Conservation (phyloP, 352 stramenopile genomes). For the Phytophthora constricta region DNA sequence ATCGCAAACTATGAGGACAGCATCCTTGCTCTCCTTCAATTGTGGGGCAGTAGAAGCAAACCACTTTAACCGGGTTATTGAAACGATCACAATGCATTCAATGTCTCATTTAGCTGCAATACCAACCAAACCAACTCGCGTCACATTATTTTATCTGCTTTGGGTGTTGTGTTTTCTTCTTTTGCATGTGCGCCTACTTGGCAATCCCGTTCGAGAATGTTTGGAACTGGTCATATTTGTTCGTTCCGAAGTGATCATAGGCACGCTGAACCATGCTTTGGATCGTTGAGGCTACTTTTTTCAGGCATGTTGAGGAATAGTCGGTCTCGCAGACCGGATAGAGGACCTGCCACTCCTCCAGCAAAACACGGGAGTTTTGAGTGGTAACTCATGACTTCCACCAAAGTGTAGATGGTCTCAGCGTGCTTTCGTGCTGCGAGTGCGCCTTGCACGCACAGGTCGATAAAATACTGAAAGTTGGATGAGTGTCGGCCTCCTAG, state of each 20-base stretch:
- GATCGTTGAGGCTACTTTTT: constrained; percentile 73
- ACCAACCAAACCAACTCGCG: too few relatives aligned
- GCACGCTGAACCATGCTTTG: constrained; percentile 94
- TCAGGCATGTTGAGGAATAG: constrained; percentile 74
- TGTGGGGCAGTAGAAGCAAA: too few relatives aligned
- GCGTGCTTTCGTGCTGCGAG: constrained; percentile 92
- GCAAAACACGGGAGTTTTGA: constrained; percentile 81
- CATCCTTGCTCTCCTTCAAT: too few relatives aligned
- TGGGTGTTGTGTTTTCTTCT: not conserved
- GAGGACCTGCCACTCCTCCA: constrained; percentile 35
- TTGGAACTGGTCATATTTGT: constrained; percentile 96
- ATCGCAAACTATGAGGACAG: too few relatives aligned
- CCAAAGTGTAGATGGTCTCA: constrained; percentile 94
- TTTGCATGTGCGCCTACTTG: constrained; percentile 49
- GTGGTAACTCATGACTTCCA: constrained; percentile 95
- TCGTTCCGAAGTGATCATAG: constrained; percentile 95
- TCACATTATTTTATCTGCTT: not conserved
- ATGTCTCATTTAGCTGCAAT: not conserved
- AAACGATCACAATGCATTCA: too few relatives aligned
- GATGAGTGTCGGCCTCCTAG: constrained; percentile 92
- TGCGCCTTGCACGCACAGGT: constrained; percentile 95
- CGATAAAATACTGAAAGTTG: constrained; percentile 94
- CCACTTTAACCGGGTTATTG: too few relatives aligned
- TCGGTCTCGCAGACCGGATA: constrained; percentile 64
- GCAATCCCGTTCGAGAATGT: constrained; percentile 92